These are phyloP conservation scores for Amauroascus verrucosus DNA, from an alignment of 2,329 filamentous ascomycete genomes.

Conservation along the genomic window DNA sequence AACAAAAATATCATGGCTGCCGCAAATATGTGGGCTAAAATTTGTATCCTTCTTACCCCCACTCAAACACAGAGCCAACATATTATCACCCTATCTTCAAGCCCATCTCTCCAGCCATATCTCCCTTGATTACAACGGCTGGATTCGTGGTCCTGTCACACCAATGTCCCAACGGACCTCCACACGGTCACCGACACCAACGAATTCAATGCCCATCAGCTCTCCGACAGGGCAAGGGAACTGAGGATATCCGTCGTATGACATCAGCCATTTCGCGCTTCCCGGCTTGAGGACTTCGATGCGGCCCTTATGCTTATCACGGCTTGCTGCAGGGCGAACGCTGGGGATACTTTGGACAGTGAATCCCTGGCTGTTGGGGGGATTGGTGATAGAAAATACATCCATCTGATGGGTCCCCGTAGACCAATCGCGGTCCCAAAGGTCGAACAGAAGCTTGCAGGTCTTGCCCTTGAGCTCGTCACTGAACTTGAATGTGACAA, in stretches of 20 bases:
- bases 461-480: slow-evolving; percentile 14
- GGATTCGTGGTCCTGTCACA: slow-evolving; percentile 19
- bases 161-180: slow-evolving; percentile 21
- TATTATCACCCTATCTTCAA: neutral
- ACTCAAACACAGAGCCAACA: neutral
- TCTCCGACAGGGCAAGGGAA: slow-evolving; percentile 20
- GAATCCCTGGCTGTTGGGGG: slow-evolving; percentile 10
- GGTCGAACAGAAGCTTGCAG: slow-evolving; percentile 21
- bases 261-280: slow-evolving; percentile 18
- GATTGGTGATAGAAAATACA: slow-evolving; percentile 21
- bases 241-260: slow-evolving; percentile 18
- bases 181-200: slow-evolving; percentile 21
- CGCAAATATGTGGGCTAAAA: neutral
- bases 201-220: slow-evolving; percentile 21
- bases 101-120: neutral
- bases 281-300: slow-evolving; percentile 16
- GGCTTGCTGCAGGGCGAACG: slow-evolving; percentile 15
- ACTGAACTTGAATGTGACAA: slow-evolving; percentile 20
- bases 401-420: slow-evolving; percentile 20
- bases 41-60: neutral
- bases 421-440: slow-evolving; percentile 19
- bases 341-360: neutral
- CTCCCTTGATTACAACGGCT: slow-evolving; percentile 7
- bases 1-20: no score
- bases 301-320: slow-evolving; percentile 19